phyloP scores from a whole-genome alignment of 2,329 filamentous ascomycete species.

The Lomentospora prolificans region DNA sequence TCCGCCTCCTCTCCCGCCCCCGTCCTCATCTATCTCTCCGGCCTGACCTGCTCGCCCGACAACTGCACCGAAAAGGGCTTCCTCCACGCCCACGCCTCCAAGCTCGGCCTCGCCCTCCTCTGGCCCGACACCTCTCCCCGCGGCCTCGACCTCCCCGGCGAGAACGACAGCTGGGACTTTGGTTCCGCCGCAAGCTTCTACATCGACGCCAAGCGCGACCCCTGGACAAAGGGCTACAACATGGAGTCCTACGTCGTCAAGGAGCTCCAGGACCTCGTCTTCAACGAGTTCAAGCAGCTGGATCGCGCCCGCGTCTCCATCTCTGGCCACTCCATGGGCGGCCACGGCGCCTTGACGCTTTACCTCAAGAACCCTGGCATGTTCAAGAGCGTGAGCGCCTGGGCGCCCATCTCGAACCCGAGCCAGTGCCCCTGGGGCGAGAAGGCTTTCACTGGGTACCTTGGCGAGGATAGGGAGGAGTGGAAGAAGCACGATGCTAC shows the following conservation, averaged over 20 bases:
- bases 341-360: slow-evolving; percentile 85
- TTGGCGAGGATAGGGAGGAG: slow-evolving; percentile 63
- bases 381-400: slow-evolving; percentile 84
- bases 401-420: slow-evolving; percentile 85
- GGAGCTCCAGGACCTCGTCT: slow-evolving; percentile 75
- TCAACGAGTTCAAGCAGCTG: slow-evolving; percentile 58
- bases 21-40: slow-evolving; percentile 85
- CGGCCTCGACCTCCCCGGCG: slow-evolving; percentile 68
- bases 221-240: slow-evolving; percentile 70
- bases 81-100: slow-evolving; percentile 73
- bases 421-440: slow-evolving; percentile 82
- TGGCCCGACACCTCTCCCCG: slow-evolving; percentile 94
- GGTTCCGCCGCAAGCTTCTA: slow-evolving; percentile 92
- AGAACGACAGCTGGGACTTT: slow-evolving; percentile 87
- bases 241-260: slow-evolving; percentile 92
- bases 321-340: slow-evolving; percentile 93
- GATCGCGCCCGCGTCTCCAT: slow-evolving; percentile 68
- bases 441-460: slow-evolving; percentile 89
- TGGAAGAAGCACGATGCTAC: slow-evolving; percentile 92
- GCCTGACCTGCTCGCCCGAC: slow-evolving; percentile 88
- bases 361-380: slow-evolving; percentile 85
- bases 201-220: slow-evolving; percentile 68
- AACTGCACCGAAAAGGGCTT: slow-evolving; percentile 78
- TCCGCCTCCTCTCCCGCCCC: slow-evolving; percentile 49
- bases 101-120: slow-evolving; percentile 79